phyloP scores from a whole-genome alignment of 441 rosid genomes.

The Corymbia citriodora region DNA sequence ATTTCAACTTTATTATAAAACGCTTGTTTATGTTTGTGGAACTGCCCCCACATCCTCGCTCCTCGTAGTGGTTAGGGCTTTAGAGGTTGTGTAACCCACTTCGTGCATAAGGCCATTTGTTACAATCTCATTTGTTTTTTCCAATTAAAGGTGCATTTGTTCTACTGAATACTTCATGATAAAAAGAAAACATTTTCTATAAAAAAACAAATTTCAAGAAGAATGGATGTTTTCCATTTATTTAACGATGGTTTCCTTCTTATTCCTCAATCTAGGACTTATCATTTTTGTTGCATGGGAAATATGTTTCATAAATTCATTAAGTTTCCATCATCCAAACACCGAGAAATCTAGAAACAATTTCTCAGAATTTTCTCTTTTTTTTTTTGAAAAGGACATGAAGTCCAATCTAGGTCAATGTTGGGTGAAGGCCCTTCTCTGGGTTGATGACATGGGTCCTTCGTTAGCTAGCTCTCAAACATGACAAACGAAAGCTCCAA shows the following conservation, averaged over 20 bases:
- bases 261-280: background rate
- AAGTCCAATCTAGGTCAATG: background rate
- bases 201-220: rapidly evolving
- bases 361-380: too few relatives aligned
- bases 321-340: rapidly evolving
- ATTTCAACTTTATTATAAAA: background rate
- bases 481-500: background rate
- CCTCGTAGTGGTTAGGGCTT: background rate
- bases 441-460: background rate
- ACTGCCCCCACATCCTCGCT: background rate
- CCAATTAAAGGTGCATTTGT: background rate
- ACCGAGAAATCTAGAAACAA: background rate
- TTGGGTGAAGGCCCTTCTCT: background rate
- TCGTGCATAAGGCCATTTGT: background rate
- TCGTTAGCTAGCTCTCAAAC: background rate
- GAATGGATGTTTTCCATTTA: background rate
- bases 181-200: background rate
- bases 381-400: background rate
- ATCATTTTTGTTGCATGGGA: rapidly evolving
- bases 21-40: background rate
- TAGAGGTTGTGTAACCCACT: background rate
- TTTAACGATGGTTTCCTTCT: background rate
- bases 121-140: background rate
- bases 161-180: background rate
- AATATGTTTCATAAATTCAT: background rate